These are phyloP conservation scores for Avena sativa DNA, from an alignment of 176 grass and related monocot genomes.

Conservation along the genomic window DNA sequence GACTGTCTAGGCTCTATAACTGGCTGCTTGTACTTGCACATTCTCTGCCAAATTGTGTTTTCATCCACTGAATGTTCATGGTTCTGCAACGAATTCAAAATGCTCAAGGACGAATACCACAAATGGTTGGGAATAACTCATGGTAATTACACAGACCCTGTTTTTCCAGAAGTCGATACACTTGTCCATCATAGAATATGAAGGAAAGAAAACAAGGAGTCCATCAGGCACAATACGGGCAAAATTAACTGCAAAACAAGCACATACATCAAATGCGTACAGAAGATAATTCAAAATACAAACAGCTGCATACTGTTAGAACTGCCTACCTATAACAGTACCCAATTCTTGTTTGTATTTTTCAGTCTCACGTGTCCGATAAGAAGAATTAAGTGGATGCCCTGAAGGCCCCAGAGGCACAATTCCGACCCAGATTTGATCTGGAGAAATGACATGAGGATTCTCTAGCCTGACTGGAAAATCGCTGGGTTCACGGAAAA, in stretches of 20 bases:
- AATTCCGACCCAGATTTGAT: conserved; percentile 95
- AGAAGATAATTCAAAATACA: conserved; percentile 40
- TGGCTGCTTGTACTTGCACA: conserved; percentile 94
- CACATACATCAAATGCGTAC: conserved; percentile 8
- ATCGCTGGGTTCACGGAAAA: conserved; percentile 63
- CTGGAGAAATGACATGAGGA: conserved; percentile 87
- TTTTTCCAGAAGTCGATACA: conserved; percentile 96
- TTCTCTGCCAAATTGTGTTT: conserved; percentile 85
- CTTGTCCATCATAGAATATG: conserved; percentile 99
- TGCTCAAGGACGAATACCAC: conserved; percentile 32
- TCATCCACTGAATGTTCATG: conserved; percentile 72
- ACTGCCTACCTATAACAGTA: conserved; percentile 69
- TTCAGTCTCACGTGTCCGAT: conserved; percentile 71
- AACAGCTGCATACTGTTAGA: conserved; percentile 39
- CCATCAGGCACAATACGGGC: conserved; percentile 96
- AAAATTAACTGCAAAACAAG: conserved; percentile 82
- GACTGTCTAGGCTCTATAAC: conserved; percentile 96
- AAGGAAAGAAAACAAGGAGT: conserved; percentile 95
- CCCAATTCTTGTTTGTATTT: conserved; percentile 99
- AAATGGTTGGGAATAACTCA: conserved; percentile 38
- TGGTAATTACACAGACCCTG: conserved; percentile 53
- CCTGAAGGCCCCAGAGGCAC: conserved; percentile 86
- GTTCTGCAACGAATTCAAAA: conserved; percentile 61
- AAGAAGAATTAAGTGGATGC: conserved; percentile 96
- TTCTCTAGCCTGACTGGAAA: conserved; percentile 98